Conservation (phyloP, 345 rosid genomes). For the rapeseed (Brassica napus) region Da-Ae NC_063439.1:19427501-19428000, state of each 20-base stretch:
- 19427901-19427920: conserved; percentile 59
- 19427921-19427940: conserved; percentile 56
- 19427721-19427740: conserved; percentile 64
- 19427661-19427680: conserved; percentile 88
- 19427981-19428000: conserved; percentile 55
- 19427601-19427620: conserved; percentile 62
- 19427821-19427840: conserved; percentile 60
- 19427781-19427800: conserved; percentile 53
- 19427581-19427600: conserved; percentile 44
- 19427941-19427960: conserved; percentile 66
- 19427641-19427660: conserved; percentile 61
- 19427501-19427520: conserved; percentile 54
- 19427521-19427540: conserved; percentile 57
- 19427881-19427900: conserved; percentile 67
- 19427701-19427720: conserved; percentile 68
- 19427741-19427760: conserved; percentile 67
- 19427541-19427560: conserved; percentile 27
- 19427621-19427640: conserved; percentile 69
- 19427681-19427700: conserved; percentile 74
- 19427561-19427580: conserved; percentile 58
- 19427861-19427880: conserved; percentile 55
- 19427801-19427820: conserved; percentile 72
- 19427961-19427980: conserved; percentile 69
- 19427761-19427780: conserved; percentile 58
- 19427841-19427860: conserved; percentile 55